Percentiles rank a stretch among this genome's conserved stretches.
These are phyloP conservation scores for Sphaerostilbella broomeana DNA, from an alignment of 2,329 filamentous ascomycete genomes.

Conservation along the genomic window DNA sequence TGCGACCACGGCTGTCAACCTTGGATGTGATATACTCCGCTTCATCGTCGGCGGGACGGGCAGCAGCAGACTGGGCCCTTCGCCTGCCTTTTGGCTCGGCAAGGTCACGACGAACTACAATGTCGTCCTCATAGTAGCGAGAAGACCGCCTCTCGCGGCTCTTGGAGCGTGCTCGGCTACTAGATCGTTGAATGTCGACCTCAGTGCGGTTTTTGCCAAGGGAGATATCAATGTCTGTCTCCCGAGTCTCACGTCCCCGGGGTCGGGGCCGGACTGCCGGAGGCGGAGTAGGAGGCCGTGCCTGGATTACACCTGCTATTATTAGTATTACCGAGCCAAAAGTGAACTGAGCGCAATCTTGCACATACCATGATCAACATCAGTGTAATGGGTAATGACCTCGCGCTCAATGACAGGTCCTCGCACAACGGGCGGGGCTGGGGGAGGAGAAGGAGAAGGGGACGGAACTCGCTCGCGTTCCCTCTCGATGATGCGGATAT, in stretches of 20 bases:
- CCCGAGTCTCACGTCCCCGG: slow-evolving; percentile 23
- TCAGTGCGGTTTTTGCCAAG: slow-evolving; percentile 49
- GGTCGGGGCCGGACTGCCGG: slow-evolving; percentile 43
- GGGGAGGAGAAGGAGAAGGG: slow-evolving; percentile 49
- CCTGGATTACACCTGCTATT: slow-evolving; percentile 44
- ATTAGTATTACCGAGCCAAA: neutral
- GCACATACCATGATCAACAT: slow-evolving; percentile 74
- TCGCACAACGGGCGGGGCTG: slow-evolving; percentile 60
- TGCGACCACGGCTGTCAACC: slow-evolving; percentile 54
- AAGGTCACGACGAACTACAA: slow-evolving; percentile 55
- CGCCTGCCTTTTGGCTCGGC: slow-evolving; percentile 38
- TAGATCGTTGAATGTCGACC: slow-evolving; percentile 46
- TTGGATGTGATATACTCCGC: slow-evolving; percentile 53
- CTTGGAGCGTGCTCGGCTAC: slow-evolving; percentile 29
- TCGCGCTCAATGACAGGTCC: slow-evolving; percentile 80
- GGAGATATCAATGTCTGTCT: slow-evolving; percentile 56
- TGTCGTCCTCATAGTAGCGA: slow-evolving; percentile 54
- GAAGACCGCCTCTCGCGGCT: slow-evolving; percentile 33
- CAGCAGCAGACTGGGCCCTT: slow-evolving; percentile 46
- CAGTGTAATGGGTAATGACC: slow-evolving; percentile 80
- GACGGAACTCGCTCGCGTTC: slow-evolving; percentile 37
- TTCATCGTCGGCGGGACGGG: slow-evolving; percentile 49
- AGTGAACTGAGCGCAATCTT: neutral
- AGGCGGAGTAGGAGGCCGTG: slow-evolving; percentile 38
- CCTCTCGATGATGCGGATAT: slow-evolving; percentile 45